Conservation (phyloP, 768 basidiomycete species). For the Boletus sp. region DNA sequence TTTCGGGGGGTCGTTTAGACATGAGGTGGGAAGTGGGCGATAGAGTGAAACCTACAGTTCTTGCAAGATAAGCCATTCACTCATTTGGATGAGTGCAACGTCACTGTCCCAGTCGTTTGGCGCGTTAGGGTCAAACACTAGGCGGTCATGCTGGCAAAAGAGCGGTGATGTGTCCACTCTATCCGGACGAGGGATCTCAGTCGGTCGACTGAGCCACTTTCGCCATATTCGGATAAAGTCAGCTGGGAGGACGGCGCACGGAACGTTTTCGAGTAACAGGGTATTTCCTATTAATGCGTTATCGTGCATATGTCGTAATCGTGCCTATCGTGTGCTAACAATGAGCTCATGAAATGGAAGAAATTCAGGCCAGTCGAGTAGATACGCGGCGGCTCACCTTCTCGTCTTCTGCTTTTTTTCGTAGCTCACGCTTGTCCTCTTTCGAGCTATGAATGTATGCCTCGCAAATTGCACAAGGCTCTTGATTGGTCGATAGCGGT, state of each 20-base stretch:
- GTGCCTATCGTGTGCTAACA: slow-evolving; percentile 43
- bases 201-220: slow-evolving; percentile 63
- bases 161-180: slow-evolving; percentile 58
- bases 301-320: slow-evolving; percentile 62
- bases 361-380: not conserved
- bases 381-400: slow-evolving; percentile 47
- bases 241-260: slow-evolving; percentile 58
- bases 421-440: slow-evolving; percentile 60
- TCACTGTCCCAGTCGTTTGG: slow-evolving; percentile 56
- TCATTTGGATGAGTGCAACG: slow-evolving; percentile 53
- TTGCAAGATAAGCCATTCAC: slow-evolving; percentile 64
- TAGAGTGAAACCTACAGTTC: slow-evolving; percentile 47
- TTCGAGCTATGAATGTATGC: slow-evolving; percentile 51
- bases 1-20: slow-evolving; percentile 3
- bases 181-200: slow-evolving; percentile 56
- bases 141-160: slow-evolving; percentile 63
- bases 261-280: slow-evolving; percentile 45
- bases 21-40: slow-evolving; percentile 8
- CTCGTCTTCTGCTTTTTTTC: slow-evolving; percentile 73
- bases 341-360: slow-evolving; percentile 20
- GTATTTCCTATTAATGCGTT: slow-evolving; percentile 46
- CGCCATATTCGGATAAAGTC: slow-evolving; percentile 68
- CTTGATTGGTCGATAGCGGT: slow-evolving; percentile 48
- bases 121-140: slow-evolving; percentile 66
- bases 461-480: slow-evolving; percentile 65